A percentile compares a stretch with the other conserved stretches of the same genome.
These are phyloP conservation scores for Suhomyces emberorum DNA, from an alignment of 805 yeast genomes.

Conservation along the genomic window DNA sequence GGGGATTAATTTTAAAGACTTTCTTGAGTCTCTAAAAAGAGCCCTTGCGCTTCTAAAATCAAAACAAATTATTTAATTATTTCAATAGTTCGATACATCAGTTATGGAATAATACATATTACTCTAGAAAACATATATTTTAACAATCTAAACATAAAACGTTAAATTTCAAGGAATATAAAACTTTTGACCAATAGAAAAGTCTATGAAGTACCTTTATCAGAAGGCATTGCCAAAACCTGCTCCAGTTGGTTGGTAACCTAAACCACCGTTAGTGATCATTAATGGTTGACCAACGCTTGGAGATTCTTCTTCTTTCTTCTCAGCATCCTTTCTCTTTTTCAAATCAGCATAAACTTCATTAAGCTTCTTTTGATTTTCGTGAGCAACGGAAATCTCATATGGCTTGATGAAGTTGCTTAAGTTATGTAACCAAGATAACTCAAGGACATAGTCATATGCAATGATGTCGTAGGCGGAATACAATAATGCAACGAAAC, in stretches of 20 bases:
- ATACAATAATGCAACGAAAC: constrained; percentile 86
- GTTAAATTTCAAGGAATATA: not conserved
- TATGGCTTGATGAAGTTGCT: constrained; percentile 88
- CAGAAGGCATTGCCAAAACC: constrained; percentile 59
- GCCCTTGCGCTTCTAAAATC: not conserved
- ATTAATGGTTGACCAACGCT: constrained; percentile 66
- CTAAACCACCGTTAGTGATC: constrained; percentile 76
- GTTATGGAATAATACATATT: too few species aligned
- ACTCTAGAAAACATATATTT: not conserved
- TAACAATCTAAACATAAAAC: constrained; percentile 1
- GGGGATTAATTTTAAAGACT: too few species aligned
- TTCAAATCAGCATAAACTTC: constrained; percentile 69
- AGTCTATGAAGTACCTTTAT: not conserved
- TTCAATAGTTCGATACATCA: not conserved
- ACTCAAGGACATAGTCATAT: constrained; percentile 81
- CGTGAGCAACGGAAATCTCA: constrained; percentile 78
- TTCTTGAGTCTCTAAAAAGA: too few species aligned
- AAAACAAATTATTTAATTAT: too few species aligned
- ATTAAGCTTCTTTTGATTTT: constrained; percentile 64
- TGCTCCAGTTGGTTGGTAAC: constrained; percentile 68
- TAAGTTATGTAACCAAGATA: constrained; percentile 86
- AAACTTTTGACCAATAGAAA: not conserved
- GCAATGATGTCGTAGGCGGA: constrained; percentile 77
- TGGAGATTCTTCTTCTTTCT: constrained; percentile 42
- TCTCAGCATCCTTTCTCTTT: constrained; percentile 61